Conservation (phyloP, 352 stramenopile genomes). For the Phytopythium mirpurense region DNA sequence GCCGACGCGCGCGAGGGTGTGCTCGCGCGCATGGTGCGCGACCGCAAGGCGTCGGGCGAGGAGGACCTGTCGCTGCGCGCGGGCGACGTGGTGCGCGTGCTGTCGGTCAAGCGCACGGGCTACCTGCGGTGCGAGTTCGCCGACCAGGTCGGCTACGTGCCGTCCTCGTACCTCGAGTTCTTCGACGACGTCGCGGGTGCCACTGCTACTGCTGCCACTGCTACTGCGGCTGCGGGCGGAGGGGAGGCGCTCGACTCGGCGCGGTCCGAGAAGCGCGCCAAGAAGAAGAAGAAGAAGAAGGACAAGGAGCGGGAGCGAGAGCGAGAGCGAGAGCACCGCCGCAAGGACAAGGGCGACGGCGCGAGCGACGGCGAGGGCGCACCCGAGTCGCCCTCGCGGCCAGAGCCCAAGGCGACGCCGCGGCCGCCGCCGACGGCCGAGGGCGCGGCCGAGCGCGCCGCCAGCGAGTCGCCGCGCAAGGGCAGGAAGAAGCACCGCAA, state of each 20-base stretch:
- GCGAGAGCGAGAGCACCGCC: no score
- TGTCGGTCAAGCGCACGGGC: constrained; percentile 73
- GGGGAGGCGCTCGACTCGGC: constrained; percentile 25
- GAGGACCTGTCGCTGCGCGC: constrained; percentile 62
- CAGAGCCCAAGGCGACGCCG: constrained; percentile 37
- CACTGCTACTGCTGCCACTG: not conserved
- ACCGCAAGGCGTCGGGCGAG: constrained; percentile 71
- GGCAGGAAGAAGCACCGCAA: constrained; percentile 62
- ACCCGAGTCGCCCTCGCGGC: constrained; percentile 29
- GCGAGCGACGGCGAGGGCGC: constrained; percentile 19
- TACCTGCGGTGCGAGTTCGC: constrained; percentile 81
- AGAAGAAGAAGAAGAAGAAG: constrained; percentile 50
- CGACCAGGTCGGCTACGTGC: constrained; percentile 69
- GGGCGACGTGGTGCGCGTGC: constrained; percentile 66
- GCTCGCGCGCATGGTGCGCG: constrained; percentile 56
- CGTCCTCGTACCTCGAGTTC: constrained; percentile 82
- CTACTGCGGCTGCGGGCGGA: constrained; percentile 3
- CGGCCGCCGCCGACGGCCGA: constrained; percentile 13
- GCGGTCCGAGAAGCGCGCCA: constrained; percentile 39
- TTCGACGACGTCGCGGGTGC: constrained; percentile 27
- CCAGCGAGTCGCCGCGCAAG: constrained; percentile 43
- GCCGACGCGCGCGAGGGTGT: constrained; percentile 18
- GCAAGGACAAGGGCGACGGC: constrained; percentile 29
- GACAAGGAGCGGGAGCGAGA: no score
- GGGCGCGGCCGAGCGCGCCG: constrained; percentile 17